Percentiles rank a stretch among this genome's conserved stretches.
These are phyloP conservation scores for Euphorbia tirucalli DNA, from an alignment of 345 rosid genomes.

Conservation along the genomic window DNA sequence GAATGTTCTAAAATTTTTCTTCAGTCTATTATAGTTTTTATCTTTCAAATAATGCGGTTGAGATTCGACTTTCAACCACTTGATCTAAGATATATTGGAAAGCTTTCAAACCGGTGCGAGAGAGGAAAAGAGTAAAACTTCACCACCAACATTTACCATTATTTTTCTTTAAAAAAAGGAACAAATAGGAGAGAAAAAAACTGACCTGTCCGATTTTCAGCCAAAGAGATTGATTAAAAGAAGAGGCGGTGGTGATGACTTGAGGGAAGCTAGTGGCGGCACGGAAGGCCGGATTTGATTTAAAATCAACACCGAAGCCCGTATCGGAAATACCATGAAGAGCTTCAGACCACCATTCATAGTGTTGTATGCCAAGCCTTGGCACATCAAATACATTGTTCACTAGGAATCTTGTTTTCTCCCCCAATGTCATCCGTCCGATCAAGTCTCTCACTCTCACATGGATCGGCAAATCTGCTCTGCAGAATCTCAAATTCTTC, in stretches of 20 bases:
- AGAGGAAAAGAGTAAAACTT: no score
- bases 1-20: no score
- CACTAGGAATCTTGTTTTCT: slow-evolving; percentile 28
- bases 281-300: slow-evolving; percentile 27
- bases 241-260: slow-evolving; percentile 36
- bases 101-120: no score
- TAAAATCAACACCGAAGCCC: slow-evolving; percentile 31
- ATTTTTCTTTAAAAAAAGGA: no score
- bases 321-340: slow-evolving; percentile 36
- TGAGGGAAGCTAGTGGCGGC: slow-evolving; percentile 39
- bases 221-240: slow-evolving; percentile 33
- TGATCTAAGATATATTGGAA: no score
- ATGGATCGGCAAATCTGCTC: slow-evolving; percentile 19
- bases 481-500: slow-evolving; percentile 22
- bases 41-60: no score
- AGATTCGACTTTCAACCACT: no score
- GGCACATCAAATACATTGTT: slow-evolving; percentile 33
- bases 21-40: no score
- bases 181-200: no score
- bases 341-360: slow-evolving; percentile 43
- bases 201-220: slow-evolving; percentile 36
- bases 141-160: no score
- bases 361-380: slow-evolving; percentile 32
- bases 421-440: slow-evolving; percentile 30
- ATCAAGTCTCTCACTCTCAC: slow-evolving; percentile 29